Base-by-base conservation (phyloP, 2,329 filamentous ascomycete species). In the Lizonia empirigonia region DNA sequence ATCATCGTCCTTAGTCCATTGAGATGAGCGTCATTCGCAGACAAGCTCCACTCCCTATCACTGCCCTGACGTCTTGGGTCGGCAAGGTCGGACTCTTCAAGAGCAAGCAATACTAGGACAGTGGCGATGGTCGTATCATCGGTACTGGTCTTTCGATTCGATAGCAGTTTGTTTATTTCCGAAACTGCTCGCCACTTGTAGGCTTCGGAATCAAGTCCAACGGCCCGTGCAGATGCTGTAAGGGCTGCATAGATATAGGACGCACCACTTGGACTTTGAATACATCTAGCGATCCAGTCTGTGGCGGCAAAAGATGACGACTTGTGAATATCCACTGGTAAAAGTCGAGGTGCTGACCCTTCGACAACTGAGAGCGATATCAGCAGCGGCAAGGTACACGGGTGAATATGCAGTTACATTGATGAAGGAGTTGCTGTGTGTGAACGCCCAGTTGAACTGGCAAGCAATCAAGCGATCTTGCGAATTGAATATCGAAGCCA, bases 1-100 rank as follows among this genome's bases (percentile, higher is more conserved):
- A 72, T 67, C 69, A 72, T 72, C 1, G 59, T 59, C 35, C 46
- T 56, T 6, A 72, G 52, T 5, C 69, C 69, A 37, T 65, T 65
- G n/a, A 63, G 48, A 47, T 72, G 69, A 22, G 63, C 57, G 24
- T 52, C 44, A 38, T 62, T 57, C 27, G 65, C 62, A 32, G 41
- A 30, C 41, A 63, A 27, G 35, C 56, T 68, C 38, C 51, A 62
- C n/a, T 61, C 54, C 7, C 50, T 44, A 7, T 59, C 64, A 16
- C 53, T 54, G 8, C 55, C 44, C n/a, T 41, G 36, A 19, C 26
- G 53, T 24, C 45, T 55, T 8, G 58, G 53, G 19, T 60, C 60
- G 7, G 58, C 64, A 26, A 68, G 58, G 18, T 63, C 52, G 23
- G 63, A 64, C 40, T 72, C 69, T 50, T 71, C 68, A 2, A 71